phyloP scores from a whole-genome alignment of 2,329 filamentous ascomycete species.

The Colletotrichum siamense region DNA sequence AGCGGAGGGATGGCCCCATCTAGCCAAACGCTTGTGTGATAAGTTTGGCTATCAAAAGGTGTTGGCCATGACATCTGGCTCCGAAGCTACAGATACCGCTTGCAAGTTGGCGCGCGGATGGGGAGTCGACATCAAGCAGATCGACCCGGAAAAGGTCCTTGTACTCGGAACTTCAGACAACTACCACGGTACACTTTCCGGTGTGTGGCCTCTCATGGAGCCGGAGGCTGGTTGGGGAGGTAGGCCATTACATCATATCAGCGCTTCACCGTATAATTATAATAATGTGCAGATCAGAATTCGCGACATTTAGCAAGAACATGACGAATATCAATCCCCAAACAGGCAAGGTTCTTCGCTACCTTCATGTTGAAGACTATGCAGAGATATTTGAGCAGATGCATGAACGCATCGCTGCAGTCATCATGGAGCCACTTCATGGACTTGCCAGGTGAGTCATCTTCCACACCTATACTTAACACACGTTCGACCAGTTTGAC shows the following conservation, averaged over 20 bases:
- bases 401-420: background rate
- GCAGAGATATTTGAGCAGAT: background rate
- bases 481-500: background rate
- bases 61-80: background rate
- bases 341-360: background rate
- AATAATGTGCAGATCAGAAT: background rate
- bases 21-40: background rate
- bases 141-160: background rate
- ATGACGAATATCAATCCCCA: background rate
- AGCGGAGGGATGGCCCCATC: background rate
- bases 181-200: background rate
- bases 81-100: background rate
- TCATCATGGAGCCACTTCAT: background rate
- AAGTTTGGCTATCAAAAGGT: background rate
- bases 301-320: background rate
- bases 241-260: background rate
- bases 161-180: background rate
- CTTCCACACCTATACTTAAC: background rate
- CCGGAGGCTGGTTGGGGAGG: background rate
- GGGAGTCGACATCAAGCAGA: background rate
- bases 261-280: background rate
- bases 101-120: background rate
- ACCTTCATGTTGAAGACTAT: background rate
- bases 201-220: background rate
- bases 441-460: background rate